Percentiles rank a stretch among this genome's conserved stretches.
Conservation (phyloP, 768 basidiomycete species). For the Phlegmacium glaucopus region DNA sequence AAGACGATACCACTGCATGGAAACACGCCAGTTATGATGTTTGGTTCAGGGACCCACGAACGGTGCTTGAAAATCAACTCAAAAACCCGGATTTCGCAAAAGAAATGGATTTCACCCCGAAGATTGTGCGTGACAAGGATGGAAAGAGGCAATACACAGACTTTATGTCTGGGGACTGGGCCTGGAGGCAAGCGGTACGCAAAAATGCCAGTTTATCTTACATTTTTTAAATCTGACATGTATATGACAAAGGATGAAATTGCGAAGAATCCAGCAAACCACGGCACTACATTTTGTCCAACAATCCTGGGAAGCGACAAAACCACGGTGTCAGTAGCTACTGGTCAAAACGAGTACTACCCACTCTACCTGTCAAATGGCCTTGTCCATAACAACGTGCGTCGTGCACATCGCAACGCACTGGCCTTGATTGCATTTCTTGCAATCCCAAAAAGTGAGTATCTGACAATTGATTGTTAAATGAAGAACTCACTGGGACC, state of each 20-base stretch:
- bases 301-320: constrained; percentile 38
- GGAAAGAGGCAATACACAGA: constrained; percentile 19
- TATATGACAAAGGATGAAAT: constrained; percentile 24
- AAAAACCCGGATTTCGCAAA: too few species aligned
- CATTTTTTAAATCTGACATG: neutral
- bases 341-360: constrained; percentile 36
- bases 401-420: constrained; percentile 25
- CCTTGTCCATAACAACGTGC: constrained; percentile 22
- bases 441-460: constrained; percentile 32
- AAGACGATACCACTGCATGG: too few species aligned
- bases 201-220: too few species aligned
- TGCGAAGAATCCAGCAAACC: constrained; percentile 15
- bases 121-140: constrained; percentile 1
- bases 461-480: too few species aligned
- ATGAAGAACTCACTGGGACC: too few species aligned
- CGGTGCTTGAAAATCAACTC: too few species aligned
- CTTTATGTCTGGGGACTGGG: constrained; percentile 36
- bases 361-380: constrained; percentile 31
- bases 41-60: too few species aligned
- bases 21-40: too few species aligned
- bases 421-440: constrained; percentile 29
- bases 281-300: constrained; percentile 28
- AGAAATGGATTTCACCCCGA: constrained; percentile 3
- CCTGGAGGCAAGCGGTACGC: constrained; percentile 30
- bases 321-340: constrained; percentile 38